phyloP scores from a whole-genome alignment of 2,329 filamentous ascomycete genomes.

The Colletotrichum sp. region DNA sequence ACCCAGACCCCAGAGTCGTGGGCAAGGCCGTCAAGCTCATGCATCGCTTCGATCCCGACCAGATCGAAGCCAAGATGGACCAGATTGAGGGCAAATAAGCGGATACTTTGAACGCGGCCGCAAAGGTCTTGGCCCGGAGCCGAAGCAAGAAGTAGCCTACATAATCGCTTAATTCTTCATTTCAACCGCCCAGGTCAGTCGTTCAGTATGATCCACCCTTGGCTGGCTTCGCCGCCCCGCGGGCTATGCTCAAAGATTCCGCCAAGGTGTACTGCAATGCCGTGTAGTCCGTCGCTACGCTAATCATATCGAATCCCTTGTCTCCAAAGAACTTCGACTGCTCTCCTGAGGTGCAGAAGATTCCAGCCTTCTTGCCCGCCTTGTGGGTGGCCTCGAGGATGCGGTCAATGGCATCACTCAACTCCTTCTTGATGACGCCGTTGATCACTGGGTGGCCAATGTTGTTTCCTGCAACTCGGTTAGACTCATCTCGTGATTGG shows the following conservation, averaged over 20 bases:
- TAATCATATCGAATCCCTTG: constrained; percentile 67
- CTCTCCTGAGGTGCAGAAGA: constrained; percentile 61
- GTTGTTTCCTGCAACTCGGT: constrained; percentile 50
- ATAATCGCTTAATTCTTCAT: background rate
- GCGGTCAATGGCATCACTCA: constrained; percentile 63
- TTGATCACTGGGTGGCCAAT: constrained; percentile 67
- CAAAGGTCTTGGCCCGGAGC: background rate
- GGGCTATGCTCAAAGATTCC: constrained; percentile 51
- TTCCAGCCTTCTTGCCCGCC: constrained; percentile 70
- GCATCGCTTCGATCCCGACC: constrained; percentile 74
- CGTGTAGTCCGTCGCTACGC: constrained; percentile 61
- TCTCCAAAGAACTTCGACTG: constrained; percentile 60
- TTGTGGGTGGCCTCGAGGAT: constrained; percentile 61
- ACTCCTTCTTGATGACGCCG: constrained; percentile 61
- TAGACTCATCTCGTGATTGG: background rate
- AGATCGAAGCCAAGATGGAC: constrained; percentile 75
- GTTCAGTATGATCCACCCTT: constrained; percentile 47
- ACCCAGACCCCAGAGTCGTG: constrained; percentile 58
- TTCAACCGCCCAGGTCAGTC: background rate
- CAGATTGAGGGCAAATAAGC: constrained; percentile 45
- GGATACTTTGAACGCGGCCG: background rate
- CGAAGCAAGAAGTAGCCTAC: background rate
- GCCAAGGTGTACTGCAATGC: constrained; percentile 51
- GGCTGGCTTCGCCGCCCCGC: constrained; percentile 40
- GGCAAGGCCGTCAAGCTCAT: constrained; percentile 73